These are phyloP conservation scores for Monsonia emarginata DNA, from an alignment of 441 rosid species.

Conservation along the genomic window DNA sequence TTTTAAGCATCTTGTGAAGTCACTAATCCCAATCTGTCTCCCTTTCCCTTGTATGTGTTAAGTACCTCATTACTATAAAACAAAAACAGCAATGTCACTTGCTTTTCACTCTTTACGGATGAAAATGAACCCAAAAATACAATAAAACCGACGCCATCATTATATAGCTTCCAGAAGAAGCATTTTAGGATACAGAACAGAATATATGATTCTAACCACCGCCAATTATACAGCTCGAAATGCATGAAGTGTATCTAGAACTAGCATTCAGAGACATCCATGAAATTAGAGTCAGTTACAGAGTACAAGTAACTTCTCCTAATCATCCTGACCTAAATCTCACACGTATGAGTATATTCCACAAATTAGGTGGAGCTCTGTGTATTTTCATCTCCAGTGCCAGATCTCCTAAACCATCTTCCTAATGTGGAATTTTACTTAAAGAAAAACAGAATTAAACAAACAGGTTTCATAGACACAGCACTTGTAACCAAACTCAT, in stretches of 20 bases:
- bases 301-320: not conserved
- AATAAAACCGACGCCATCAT: no score
- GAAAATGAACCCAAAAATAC: not conserved
- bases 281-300: not conserved
- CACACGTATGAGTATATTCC: not conserved
- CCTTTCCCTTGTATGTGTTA: not conserved
- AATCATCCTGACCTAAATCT: not conserved
- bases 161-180: no score
- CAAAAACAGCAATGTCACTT: not conserved
- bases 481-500: not conserved
- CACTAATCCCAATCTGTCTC: not conserved
- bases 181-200: no score
- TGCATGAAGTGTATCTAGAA: no score
- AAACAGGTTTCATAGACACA: not conserved
- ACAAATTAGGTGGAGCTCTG: not conserved
- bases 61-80: not conserved
- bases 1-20: not conserved
- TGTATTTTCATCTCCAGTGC: not conserved
- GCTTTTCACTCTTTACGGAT: not conserved
- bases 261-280: no score
- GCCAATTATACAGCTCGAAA: no score
- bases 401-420: not conserved
- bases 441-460: not conserved
- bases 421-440: no score
- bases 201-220: no score